phyloP scores from a whole-genome alignment of 768 basidiomycete species.

The Psilocybe subaeruginosa region DNA sequence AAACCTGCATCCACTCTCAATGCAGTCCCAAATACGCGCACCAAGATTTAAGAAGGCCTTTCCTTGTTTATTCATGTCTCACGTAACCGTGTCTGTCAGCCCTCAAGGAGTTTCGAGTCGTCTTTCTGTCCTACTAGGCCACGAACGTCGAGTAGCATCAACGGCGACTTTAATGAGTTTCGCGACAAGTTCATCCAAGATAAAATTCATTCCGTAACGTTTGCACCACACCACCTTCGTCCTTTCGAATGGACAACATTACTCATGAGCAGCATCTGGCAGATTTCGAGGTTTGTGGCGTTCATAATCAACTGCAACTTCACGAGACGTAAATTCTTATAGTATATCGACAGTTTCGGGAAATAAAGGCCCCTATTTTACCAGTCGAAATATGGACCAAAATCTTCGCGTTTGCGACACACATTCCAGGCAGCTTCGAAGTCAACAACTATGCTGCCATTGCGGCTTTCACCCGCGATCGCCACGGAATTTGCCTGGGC shows the following conservation, averaged over 20 bases:
- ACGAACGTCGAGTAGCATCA: background rate
- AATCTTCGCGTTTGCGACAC: constrained; percentile 24
- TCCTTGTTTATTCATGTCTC: background rate
- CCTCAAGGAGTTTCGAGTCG: background rate
- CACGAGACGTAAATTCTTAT: background rate
- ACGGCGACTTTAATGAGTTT: too few relatives aligned
- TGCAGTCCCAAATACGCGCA: too few relatives aligned
- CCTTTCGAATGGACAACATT: background rate
- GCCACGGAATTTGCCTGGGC: constrained; percentile 21
- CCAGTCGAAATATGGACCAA: constrained; percentile 31
- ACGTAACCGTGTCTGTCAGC: background rate
- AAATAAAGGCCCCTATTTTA: constrained; percentile 4
- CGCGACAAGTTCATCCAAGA: too few relatives aligned
- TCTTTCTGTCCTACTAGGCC: background rate
- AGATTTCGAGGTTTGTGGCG: background rate
- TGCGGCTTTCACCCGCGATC: constrained; percentile 27
- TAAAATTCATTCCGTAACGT: too few relatives aligned
- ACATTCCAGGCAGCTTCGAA: constrained; percentile 27
- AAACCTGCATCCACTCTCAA: too few relatives aligned
- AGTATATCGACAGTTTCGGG: background rate
- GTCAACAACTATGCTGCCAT: constrained; percentile 24
- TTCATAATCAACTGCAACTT: background rate
- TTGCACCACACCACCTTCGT: background rate
- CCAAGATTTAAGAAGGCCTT: background rate
- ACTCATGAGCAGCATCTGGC: background rate